Percentiles rank a stretch among this genome's conserved stretches.
Conservation (phyloP, 208 protist species). For the Entamoeba histolytica region DNA sequence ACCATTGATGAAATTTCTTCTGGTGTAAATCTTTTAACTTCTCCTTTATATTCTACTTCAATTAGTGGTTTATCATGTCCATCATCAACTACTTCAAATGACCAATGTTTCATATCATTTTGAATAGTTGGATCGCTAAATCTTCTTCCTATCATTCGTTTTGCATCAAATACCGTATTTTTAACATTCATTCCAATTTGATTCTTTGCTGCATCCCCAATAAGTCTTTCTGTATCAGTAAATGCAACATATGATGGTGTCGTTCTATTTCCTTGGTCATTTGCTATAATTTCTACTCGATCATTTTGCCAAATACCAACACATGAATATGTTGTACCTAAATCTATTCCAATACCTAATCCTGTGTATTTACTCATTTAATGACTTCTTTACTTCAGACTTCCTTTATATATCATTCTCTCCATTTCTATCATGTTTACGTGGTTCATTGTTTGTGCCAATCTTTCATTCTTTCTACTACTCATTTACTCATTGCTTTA, state of each 20-base stretch:
- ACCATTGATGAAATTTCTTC: constrained; percentile 32
- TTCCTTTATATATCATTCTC: too few species aligned
- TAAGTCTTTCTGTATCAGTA: too few species aligned
- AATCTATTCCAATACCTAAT: constrained; percentile 18
- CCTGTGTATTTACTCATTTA: not conserved
- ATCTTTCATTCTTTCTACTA: too few species aligned
- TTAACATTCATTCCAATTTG: constrained; percentile 59
- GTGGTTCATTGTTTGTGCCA: too few species aligned
- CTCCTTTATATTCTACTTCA: constrained; percentile 13
- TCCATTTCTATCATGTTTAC: too few species aligned
- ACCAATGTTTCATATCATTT: constrained; percentile 48
- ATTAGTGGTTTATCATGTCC: constrained; percentile 44
- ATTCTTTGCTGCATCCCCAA: too few species aligned
- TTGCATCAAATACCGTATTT: constrained; percentile 71
- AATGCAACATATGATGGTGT: too few species aligned
- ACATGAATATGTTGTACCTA: too few species aligned
- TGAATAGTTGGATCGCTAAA: constrained; percentile 37
- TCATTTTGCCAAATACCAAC: too few species aligned
- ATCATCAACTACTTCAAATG: constrained; percentile 50
- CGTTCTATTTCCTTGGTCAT: too few species aligned
- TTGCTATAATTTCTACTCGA: too few species aligned
- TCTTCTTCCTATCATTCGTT: constrained; percentile 59
- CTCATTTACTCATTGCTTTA: too few species aligned
- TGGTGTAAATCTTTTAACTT: constrained; percentile 4
- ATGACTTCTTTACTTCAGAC: not conserved